Evolutionary conservation across 331 rosid genomes (phyloP), one percentile per base, ranked within the genome.

Genomic region (Cydonia oblonga): DNA sequence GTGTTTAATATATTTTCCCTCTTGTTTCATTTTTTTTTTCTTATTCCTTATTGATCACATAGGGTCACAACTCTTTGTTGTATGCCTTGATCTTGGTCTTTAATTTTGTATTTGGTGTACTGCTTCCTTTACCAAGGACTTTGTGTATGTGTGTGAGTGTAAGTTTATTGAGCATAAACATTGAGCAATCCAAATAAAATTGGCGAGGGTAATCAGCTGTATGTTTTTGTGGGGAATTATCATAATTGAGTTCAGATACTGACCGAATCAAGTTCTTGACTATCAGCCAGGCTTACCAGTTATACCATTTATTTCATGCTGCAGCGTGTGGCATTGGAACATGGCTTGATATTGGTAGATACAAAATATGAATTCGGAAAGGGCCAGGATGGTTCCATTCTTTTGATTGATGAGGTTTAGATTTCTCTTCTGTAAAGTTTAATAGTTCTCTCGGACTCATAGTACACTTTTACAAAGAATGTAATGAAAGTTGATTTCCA

Each of bases 321-420:
- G 82, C 89, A 91, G 98, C 68, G 22, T n/a, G 91, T 91, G 80
- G 98, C 98, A 64, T 68, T 70, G 84, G 97, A 95, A 73, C 97
- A 91, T 79, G 98, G 98, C 75, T 87, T 95, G 81, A 85, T 95
- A 80, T 85, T 91, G 84, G 97, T 91, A 56, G 98, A 95, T 81
- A 91, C 98, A 25, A 93, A 95, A 72, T 95, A 95, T 60, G 98
- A 95, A 79, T 95, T 91, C 33, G 98, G 98, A 79, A 93, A 89
- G 89, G 97, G 87, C 70, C 73, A 66, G 46, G 98, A 93, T 71
- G 91, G 96, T 62, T 89, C 98, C 59, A 78, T 91, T 86, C 83
- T 89, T 81, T 72, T 93, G 81, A 89, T 91, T 72, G 98, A 93
- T 72, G 98, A 93, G 98, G 98, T 93, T 69, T 61, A 19, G 62